Base-by-base conservation (phyloP, 225 moss, liverwort and hornwort species). In the Bryum argenteum region DNA sequence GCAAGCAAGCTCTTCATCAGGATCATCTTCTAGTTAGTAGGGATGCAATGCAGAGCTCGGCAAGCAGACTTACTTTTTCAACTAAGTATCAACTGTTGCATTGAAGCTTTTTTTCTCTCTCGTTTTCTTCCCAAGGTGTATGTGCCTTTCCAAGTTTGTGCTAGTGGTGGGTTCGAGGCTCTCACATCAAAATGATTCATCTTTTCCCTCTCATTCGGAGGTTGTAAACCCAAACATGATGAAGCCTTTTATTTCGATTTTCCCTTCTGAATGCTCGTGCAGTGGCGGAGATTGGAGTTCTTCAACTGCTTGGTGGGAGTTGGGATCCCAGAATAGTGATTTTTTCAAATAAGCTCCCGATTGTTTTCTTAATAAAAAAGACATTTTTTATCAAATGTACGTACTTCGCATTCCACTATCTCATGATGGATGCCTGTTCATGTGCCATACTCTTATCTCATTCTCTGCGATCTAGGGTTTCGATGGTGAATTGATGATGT, bases 271-370 rank as follows among this genome's bases (percentile, higher is more conserved):
- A 52, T 52, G 59, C 52, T 1, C 6, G 53, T 20, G 62, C 47
- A 55, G 68, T 19, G 39, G 61, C 19, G 2, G 39, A 20, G 41
- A 48, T 11, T 5, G 13, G 28, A 16, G 3, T 23, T 41, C 24
- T 67, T 63, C 22, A 53, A 28, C 74, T 70, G 59, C 58, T 44
- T 14, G 0, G 53, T 48, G 41, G 60, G 43, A 60, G 61, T 67
- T 24, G 61, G 19, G 15, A n/a, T 58, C 24, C 21, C 37, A n/a
- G 40, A 65, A 33, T 56, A 16, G 47, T 0, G n/a, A 17, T 3
- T 6, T 58, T 43, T 68, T 28, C 68, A 43, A 42, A 43, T 61
- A 44, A 43, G 8, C 5, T 61, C 16, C 54, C 43, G 1, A 28
- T 20, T 54, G 8, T 43, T 69, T 33, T 26, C 9, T 68, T 43